Base-by-base conservation (phyloP, 2,329 filamentous ascomycete genomes). In the Penicillium sp. region DNA sequence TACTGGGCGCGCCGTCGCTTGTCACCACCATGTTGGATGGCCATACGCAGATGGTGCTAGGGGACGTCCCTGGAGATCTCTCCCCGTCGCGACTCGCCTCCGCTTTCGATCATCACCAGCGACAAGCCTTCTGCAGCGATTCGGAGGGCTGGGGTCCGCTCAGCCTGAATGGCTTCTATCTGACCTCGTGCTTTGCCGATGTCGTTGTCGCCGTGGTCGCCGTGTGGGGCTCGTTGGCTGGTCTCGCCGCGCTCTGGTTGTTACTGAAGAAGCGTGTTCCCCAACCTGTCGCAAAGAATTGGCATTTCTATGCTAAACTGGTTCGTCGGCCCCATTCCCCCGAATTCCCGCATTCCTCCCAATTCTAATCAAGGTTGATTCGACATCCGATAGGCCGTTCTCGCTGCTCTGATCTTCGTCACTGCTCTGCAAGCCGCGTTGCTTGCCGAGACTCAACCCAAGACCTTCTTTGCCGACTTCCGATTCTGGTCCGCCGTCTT, bases 161-260 rank as follows among this genome's bases (percentile, higher is more conserved):
- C 73, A 97, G 92, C 77, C 88, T 88, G 38, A 83, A 88, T 67
- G 85, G 94, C 75, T 97, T 92, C 77, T 95, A 99, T 79, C 92
- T 99, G 71, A 98, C 95, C 15, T 94, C 95, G 42, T 99, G 95
- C 81, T 99, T 99, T 74, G 88, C 98, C 70, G 96, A 99, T 75
- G 86, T 96, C 22, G 93, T 91, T 86, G 86, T 98, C 60, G 86
- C 90, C 37, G 79, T 84, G 1, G 90, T 96, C 31, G 91, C 91
- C 8, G 83, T 83, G 14, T 96, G 89, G 79, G 93, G 94, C 15
- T 82, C 97, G 25, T 57, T 97, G 25, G 84, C 89, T 63, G 95
- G 95, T 59, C 83, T 87, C 7, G 83, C 88, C 48, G 92, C 94
- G 34, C 79, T 96, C 43, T 94, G 89, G 86, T 91, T 91, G 81